phyloP scores from a whole-genome alignment of 163 green algal genomes.

The Scenedesmus sp. region DNA sequence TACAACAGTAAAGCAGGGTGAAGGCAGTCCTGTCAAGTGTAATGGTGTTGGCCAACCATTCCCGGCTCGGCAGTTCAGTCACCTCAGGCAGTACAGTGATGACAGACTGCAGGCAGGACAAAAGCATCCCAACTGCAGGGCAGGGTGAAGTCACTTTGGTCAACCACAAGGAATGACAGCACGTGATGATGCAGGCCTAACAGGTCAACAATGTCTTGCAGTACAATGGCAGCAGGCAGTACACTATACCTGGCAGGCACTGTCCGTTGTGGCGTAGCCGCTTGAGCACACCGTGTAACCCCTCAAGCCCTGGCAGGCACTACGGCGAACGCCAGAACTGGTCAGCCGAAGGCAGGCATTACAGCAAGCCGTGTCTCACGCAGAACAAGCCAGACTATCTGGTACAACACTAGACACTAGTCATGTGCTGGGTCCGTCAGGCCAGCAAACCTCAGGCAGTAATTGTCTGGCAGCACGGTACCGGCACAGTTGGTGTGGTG shows the following conservation, averaged over 20 bases:
- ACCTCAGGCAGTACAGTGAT: constrained; percentile 61
- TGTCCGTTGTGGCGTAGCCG: no score
- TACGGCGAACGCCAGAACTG: constrained; percentile 45
- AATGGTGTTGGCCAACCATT: background rate
- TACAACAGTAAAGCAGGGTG: background rate
- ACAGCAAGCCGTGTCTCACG: background rate
- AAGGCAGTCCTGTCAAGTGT: no score
- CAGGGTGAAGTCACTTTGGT: background rate
- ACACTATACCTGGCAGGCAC: no score
- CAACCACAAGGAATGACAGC: no score
- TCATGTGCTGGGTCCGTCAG: no score
- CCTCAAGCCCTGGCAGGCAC: no score
- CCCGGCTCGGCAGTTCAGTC: constrained; percentile 75
- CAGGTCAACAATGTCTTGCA: constrained; percentile 59
- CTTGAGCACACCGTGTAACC: no score
- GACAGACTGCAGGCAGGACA: constrained; percentile 61
- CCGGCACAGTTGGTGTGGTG: no score
- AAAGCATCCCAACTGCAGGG: background rate
- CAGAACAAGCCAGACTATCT: no score
- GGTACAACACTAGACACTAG: no score
- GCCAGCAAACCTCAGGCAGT: no score
- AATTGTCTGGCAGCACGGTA: no score
- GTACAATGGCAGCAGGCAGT: constrained; percentile 58
- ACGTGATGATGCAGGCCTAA: constrained; percentile 68
- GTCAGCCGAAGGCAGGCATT: constrained; percentile 52